phyloP scores from a whole-genome alignment of 2,329 filamentous ascomycete genomes.

The Diplodia mutila region DNA sequence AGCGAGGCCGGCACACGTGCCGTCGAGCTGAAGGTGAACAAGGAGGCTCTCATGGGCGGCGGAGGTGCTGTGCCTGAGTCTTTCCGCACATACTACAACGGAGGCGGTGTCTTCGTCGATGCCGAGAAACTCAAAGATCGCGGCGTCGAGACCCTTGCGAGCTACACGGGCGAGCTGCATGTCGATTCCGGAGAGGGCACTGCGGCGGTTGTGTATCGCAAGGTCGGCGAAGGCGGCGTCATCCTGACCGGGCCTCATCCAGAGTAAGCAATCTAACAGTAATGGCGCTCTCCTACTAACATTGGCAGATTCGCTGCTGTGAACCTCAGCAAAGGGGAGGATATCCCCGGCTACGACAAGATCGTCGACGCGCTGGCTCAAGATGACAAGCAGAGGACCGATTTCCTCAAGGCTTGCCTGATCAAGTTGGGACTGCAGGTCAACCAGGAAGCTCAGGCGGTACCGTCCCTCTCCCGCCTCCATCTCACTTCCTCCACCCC shows the following conservation, averaged over 20 bases:
- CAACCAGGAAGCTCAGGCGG: constrained; percentile 67
- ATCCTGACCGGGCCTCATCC: constrained; percentile 89
- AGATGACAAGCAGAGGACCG: constrained; percentile 70
- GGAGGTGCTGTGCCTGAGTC: constrained; percentile 59
- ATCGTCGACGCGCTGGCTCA: constrained; percentile 69
- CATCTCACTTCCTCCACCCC: constrained; percentile 76
- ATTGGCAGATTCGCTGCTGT: constrained; percentile 72
- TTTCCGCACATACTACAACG: constrained; percentile 87
- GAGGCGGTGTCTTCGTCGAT: constrained; percentile 90
- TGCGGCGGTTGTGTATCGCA: constrained; percentile 83
- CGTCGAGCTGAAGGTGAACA: constrained; percentile 67
- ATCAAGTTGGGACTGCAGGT: constrained; percentile 80
- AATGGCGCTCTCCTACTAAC: constrained; percentile 21
- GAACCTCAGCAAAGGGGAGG: constrained; percentile 72
- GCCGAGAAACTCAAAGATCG: constrained; percentile 63
- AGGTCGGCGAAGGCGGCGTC: constrained; percentile 77
- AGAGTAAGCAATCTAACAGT: constrained; percentile 64
- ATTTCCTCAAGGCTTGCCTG: constrained; percentile 80
- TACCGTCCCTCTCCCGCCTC: constrained; percentile 79
- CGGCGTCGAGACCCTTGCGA: constrained; percentile 80
- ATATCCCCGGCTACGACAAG: constrained; percentile 69
- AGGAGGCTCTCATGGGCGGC: constrained; percentile 57
- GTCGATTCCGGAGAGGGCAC: constrained; percentile 74
- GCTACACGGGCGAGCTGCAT: constrained; percentile 72
- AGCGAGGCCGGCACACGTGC: constrained; percentile 84